Evolutionary conservation across 352 stramenopile genomes (phyloP), one percentile per base, ranked within the genome.

Genomic region (Globisporangium nagaii): DNA sequence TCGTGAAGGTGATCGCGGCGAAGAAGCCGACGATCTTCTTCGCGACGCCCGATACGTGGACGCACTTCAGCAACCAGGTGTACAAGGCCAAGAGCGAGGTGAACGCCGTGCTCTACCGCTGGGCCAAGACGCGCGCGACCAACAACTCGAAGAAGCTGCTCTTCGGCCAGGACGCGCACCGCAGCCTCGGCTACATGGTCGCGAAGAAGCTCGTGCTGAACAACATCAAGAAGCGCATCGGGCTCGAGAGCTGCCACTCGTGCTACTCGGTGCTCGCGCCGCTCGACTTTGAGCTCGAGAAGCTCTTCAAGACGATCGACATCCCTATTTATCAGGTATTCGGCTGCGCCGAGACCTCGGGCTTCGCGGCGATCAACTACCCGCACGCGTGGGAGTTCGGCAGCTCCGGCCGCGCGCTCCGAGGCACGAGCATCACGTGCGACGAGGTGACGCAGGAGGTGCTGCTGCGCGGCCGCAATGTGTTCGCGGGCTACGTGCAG

Each of bases 221-320:
- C 60, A 75, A 63, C 25, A 84, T 93, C 42, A 90, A 91, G 60
- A 86, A 86, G 56, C 82, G 80, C 43, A 71, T 93, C 28, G 83
- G 83, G 8, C 63, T 93, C 13, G 74, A 88, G 66, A 84, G 79
- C 48, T 90, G 79, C 47, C 68, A 70, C 9, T 67, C 75, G 19
- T 94, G 84, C 61, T 90, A 84, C 55, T 90, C 80, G 15, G 60
- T 94, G 36, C 62, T 92, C 19, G 79, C 84, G 34, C 78, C 80
- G 35, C 65, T 93, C 10, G 78, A 89, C 44, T 91, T 91, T 34
- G 80, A 90, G 56, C 77, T 90, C 4, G 78, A 88, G 47, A 77
- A 77, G 56, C 68, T 93, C 1, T 93, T 93, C 53, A 86, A 88
- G 66, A 91, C 76, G 1, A 84, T 93, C 31, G 83, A 90, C 58